A percentile compares a stretch with the other conserved stretches of the same genome.
phyloP scores from a whole-genome alignment of 345 rosid species.

The Eucalyptus camaldulensis region DNA sequence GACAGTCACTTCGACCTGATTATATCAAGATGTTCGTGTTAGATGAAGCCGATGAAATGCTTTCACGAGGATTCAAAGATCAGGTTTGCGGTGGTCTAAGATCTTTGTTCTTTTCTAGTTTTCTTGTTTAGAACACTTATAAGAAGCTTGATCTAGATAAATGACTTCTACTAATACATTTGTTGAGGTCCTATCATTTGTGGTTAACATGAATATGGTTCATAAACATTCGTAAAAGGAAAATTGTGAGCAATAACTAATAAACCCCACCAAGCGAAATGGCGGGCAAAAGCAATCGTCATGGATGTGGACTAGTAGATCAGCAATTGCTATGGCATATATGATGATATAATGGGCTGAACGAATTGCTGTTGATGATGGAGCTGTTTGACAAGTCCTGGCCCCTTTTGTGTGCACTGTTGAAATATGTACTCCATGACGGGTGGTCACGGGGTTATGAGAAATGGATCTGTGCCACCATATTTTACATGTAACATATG shows the following conservation, averaged over 20 bases:
- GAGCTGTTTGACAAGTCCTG: neutral
- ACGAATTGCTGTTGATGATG: neutral
- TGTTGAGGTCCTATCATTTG: neutral
- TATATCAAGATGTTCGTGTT: slow-evolving; percentile 77
- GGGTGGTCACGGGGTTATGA: neutral
- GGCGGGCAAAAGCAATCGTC: neutral
- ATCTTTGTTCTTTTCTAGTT: neutral
- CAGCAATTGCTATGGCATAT: neutral
- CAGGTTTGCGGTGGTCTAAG: slow-evolving; percentile 31
- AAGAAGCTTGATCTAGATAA: neutral
- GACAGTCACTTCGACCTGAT: slow-evolving; percentile 81
- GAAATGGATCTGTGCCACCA: neutral
- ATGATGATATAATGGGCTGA: neutral
- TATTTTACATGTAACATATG: neutral
- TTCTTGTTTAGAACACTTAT: neutral
- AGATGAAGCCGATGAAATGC: slow-evolving; percentile 98
- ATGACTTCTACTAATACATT: neutral
- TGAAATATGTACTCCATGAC: neutral
- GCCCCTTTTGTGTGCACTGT: neutral
- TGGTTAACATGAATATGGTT: neutral
- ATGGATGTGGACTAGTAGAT: neutral
- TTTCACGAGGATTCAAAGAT: slow-evolving; percentile 91
- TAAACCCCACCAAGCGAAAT: neutral
- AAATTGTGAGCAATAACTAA: neutral
- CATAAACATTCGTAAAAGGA: neutral